Evolutionary conservation across 768 basidiomycete genomes (phyloP).

Genomic region (Pleurotus giganteus): DNA sequence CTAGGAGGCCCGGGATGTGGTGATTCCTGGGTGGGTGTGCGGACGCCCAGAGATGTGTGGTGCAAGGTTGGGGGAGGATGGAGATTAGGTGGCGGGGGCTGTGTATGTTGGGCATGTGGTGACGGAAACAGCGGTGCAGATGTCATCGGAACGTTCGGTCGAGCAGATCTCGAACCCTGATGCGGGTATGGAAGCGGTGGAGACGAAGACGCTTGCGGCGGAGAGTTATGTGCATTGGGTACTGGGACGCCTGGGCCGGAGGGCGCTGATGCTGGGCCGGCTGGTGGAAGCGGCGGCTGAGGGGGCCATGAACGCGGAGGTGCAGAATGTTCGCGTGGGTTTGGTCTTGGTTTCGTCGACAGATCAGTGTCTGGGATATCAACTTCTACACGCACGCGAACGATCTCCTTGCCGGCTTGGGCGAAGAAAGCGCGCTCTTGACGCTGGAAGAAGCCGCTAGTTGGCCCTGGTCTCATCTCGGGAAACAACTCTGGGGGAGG

Average conservation of each 20-base stretch:
- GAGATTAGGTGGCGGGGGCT: conserved; percentile 11
- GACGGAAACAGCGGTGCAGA: conserved; percentile 30
- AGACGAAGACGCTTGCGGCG: conserved; percentile 28
- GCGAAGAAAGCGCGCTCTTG: conserved; percentile 84
- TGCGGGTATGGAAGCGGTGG: conserved; percentile 16
- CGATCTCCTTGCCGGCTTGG: conserved; percentile 73
- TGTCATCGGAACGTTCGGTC: conserved; percentile 31
- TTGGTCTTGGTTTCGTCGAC: conserved; percentile 23
- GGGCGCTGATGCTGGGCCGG: conserved; percentile 20
- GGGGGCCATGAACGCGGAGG: conserved; percentile 23
- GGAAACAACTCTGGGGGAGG: conserved; percentile 53
- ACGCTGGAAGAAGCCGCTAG: conserved; percentile 68
- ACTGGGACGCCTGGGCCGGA: conserved; percentile 7
- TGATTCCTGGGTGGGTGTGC: conserved; percentile 46
- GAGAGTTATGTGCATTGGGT: conserved; percentile 25
- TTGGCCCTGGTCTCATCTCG: conserved; percentile 60
- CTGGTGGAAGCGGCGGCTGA: conserved; percentile 25
- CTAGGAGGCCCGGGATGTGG: conserved; percentile 29
- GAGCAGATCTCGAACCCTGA: conserved; percentile 23
- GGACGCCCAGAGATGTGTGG: conserved; percentile 34
- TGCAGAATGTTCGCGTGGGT: conserved; percentile 18
- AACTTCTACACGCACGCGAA: conserved; percentile 70
- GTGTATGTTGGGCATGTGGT: conserved; percentile 13
- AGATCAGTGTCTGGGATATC: conserved; percentile 37
- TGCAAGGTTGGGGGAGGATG: conserved; percentile 30